Percentiles rank a stretch among this genome's conserved stretches.
Evolutionary conservation across 352 stramenopile species (phyloP).

Genomic region (Phytophthora parvispora): DNA sequence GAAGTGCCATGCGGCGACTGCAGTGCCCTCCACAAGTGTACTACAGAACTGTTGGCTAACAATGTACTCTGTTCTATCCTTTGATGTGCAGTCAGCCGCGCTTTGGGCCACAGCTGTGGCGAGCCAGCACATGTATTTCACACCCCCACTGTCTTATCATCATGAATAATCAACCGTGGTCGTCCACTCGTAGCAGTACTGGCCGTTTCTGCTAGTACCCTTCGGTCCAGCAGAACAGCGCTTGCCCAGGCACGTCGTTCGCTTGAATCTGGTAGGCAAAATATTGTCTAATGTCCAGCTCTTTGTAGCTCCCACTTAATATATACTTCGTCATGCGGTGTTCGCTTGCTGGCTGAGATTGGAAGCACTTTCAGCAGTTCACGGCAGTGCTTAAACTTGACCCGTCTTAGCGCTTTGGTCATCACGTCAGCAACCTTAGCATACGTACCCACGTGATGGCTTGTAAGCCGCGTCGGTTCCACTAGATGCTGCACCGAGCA

Average conservation of each 20-base stretch:
- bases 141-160: neutral
- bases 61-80: neutral
- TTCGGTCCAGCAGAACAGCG: neutral
- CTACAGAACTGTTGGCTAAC: neutral
- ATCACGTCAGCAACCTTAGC: neutral
- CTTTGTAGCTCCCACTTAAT: neutral
- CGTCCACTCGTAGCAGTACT: neutral
- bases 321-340: neutral
- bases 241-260: neutral
- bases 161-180: neutral
- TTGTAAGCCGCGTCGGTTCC: neutral
- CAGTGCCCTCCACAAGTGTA: neutral
- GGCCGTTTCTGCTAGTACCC: neutral
- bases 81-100: neutral
- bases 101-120: neutral
- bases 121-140: neutral
- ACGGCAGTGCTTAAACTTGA: too few species aligned
- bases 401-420: too few species aligned
- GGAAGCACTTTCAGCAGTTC: too few species aligned
- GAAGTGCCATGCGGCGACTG: neutral
- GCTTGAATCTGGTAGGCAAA: neutral
- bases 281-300: neutral
- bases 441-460: neutral
- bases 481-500: neutral
- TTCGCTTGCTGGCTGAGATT: too few species aligned